phyloP scores from a whole-genome alignment of 371 early-diverging fungal genomes.

The Zychaea mexicana region DNA sequence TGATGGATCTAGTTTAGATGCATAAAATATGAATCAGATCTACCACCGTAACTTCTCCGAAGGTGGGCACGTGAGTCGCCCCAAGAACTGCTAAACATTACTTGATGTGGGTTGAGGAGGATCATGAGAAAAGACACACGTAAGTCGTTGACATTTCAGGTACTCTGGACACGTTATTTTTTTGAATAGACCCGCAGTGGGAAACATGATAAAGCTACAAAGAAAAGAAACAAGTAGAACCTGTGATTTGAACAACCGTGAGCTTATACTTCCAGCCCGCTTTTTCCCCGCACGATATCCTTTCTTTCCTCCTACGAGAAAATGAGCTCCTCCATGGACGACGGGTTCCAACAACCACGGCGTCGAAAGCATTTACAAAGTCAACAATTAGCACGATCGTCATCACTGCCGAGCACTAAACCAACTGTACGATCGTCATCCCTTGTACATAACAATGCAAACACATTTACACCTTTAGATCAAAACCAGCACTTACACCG shows the following conservation, averaged over 20 bases:
- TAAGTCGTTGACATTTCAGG: slow-evolving; percentile 29
- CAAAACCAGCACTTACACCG: background rate
- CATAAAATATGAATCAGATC: no score
- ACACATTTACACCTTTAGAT: slow-evolving; percentile 1
- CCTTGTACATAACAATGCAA: background rate
- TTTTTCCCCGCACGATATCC: background rate
- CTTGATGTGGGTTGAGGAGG: background rate
- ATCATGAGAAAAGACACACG: slow-evolving; percentile 37
- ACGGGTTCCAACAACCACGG: background rate
- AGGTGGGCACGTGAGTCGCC: no score
- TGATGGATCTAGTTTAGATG: background rate
- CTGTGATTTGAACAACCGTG: background rate
- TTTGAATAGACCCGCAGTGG: slow-evolving; percentile 36
- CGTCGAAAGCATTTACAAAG: slow-evolving; percentile 7
- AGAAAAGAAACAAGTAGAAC: background rate
- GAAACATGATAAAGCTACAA: no score
- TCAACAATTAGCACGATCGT: slow-evolving; percentile 6
- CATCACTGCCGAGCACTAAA: slow-evolving; percentile 8
- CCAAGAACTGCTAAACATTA: no score
- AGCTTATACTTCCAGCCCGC: background rate
- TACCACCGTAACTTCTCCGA: no score
- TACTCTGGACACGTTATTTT: slow-evolving; percentile 34
- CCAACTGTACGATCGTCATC: background rate
- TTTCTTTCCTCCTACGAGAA: background rate
- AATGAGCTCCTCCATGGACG: background rate